Evolutionary conservation across 257 asterid species (phyloP).

Genomic region (Eustoma russellianum): DNA sequence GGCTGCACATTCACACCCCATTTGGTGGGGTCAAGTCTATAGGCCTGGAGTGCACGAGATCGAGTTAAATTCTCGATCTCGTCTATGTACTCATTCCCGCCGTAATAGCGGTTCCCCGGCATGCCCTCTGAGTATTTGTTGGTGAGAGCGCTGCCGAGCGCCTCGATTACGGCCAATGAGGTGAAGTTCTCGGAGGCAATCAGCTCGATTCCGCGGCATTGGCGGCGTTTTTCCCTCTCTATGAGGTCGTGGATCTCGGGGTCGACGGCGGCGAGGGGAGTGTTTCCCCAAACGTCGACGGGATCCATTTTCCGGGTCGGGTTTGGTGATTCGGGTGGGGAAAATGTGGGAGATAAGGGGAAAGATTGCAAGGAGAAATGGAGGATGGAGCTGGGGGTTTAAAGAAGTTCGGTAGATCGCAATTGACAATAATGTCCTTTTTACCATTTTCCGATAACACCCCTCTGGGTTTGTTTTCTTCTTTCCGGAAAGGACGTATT

Average conservation of each 20-base stretch:
- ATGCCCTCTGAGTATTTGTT: constrained; percentile 37
- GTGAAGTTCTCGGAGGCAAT: constrained; percentile 42
- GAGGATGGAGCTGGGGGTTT: background rate
- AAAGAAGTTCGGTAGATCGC: background rate
- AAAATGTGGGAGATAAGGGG: background rate
- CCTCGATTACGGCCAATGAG: constrained; percentile 35
- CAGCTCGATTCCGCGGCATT: constrained; percentile 35
- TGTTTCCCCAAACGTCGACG: constrained; percentile 31
- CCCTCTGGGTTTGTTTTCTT: too few relatives aligned
- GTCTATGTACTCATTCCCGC: constrained; percentile 35
- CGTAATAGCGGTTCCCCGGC: constrained; percentile 41
- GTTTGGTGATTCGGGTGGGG: too few relatives aligned
- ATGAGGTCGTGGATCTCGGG: constrained; percentile 38
- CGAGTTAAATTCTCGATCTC: constrained; percentile 30
- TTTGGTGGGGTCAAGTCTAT: constrained; percentile 28
- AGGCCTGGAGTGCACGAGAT: constrained; percentile 28
- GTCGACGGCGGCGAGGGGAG: constrained; percentile 23
- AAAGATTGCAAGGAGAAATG: background rate
- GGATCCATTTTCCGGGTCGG: constrained; percentile 27
- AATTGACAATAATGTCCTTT: too few relatives aligned
- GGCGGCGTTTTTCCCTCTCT: constrained; percentile 37
- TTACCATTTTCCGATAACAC: too few relatives aligned
- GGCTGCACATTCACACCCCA: constrained; percentile 48
- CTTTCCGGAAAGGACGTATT: too few relatives aligned
- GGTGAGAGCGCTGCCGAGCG: constrained; percentile 29